Percentiles rank a stretch among this genome's conserved stretches.
Evolutionary conservation across 2,329 filamentous ascomycete species (phyloP).

Genomic region (Ceratocystis papillata): DNA sequence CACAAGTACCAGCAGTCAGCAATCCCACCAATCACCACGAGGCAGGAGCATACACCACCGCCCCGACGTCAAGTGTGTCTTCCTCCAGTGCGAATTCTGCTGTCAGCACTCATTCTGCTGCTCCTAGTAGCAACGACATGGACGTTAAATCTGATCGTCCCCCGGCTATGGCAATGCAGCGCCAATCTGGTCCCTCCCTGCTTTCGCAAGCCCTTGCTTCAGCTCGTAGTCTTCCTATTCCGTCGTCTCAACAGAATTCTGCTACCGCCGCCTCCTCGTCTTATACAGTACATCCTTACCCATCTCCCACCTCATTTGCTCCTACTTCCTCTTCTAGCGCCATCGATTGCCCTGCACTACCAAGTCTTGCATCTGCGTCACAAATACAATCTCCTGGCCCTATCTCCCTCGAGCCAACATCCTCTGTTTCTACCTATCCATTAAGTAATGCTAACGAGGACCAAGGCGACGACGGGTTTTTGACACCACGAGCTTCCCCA

Average conservation of each 20-base stretch:
- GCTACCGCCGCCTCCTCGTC: slow-evolving; percentile 11
- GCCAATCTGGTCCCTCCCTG: slow-evolving; percentile 43
- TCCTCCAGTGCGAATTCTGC: slow-evolving; percentile 1
- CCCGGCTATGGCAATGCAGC: slow-evolving; percentile 33
- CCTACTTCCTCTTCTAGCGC: slow-evolving; percentile 8
- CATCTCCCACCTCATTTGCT: slow-evolving; percentile 16
- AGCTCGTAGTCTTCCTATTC: slow-evolving; percentile 41
- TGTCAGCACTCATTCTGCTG: neutral
- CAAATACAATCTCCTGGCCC: slow-evolving; percentile 1
- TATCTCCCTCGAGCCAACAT: neutral
- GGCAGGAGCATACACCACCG: neutral
- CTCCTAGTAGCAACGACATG: neutral
- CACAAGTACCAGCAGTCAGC: neutral
- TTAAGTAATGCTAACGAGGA: slow-evolving; percentile 18
- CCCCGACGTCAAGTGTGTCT: slow-evolving; percentile 1
- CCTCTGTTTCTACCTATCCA: slow-evolving; percentile 6
- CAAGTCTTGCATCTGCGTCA: neutral
- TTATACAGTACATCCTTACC: slow-evolving; percentile 18
- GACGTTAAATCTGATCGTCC: slow-evolving; percentile 36
- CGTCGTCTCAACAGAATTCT: slow-evolving; percentile 25
- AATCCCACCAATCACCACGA: slow-evolving; percentile 10
- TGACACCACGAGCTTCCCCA: slow-evolving; percentile 23
- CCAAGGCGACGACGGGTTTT: slow-evolving; percentile 19
- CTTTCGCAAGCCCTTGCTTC: slow-evolving; percentile 49
- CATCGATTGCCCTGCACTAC: neutral